A percentile compares a stretch with the other conserved stretches of the same genome.
Evolutionary conservation across 345 rosid species (phyloP).

Genomic region (Arabis hirsuta): DNA sequence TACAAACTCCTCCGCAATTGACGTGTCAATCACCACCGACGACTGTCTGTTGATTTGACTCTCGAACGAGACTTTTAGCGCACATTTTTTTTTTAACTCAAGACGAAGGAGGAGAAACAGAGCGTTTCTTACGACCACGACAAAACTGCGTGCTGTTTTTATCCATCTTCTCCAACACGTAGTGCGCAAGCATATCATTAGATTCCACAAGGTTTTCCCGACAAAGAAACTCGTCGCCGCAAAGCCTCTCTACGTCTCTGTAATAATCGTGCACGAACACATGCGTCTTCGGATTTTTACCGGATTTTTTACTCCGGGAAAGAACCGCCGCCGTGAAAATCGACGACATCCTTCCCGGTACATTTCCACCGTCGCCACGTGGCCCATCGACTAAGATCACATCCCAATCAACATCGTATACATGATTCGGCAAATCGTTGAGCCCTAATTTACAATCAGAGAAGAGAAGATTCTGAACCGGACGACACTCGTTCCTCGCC

Average conservation of each 20-base stretch:
- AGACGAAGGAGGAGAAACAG: conserved; percentile 35
- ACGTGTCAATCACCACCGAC: conserved; percentile 28
- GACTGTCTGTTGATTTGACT: conserved; percentile 7
- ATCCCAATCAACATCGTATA: conserved; percentile 96
- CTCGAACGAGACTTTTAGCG: not conserved
- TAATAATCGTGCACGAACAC: conserved; percentile 87
- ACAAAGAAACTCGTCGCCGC: conserved; percentile 89
- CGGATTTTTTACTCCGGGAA: conserved; percentile 76
- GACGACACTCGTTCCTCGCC: conserved; percentile 74
- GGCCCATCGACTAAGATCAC: conserved; percentile 96
- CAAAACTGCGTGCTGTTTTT: conserved; percentile 51
- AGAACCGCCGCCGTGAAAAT: conserved; percentile 95
- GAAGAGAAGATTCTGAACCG: conserved; percentile 88
- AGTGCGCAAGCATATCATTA: conserved; percentile 78
- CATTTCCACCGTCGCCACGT: conserved; percentile 71
- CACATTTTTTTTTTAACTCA: conserved; percentile 34
- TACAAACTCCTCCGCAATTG: conserved; percentile 35
- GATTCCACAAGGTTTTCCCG: conserved; percentile 73
- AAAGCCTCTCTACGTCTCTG: conserved; percentile 72
- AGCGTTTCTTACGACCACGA: conserved; percentile 37
- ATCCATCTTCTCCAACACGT: conserved; percentile 79
- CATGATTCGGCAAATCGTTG: conserved; percentile 91
- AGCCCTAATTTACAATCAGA: conserved; percentile 85
- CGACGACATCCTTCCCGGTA: conserved; percentile 86
- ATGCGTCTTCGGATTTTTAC: conserved; percentile 68